Percentiles rank a stretch among this genome's conserved stretches.
Conservation (phyloP, 2,329 filamentous ascomycete genomes). For the Ascochyta pisi region DNA sequence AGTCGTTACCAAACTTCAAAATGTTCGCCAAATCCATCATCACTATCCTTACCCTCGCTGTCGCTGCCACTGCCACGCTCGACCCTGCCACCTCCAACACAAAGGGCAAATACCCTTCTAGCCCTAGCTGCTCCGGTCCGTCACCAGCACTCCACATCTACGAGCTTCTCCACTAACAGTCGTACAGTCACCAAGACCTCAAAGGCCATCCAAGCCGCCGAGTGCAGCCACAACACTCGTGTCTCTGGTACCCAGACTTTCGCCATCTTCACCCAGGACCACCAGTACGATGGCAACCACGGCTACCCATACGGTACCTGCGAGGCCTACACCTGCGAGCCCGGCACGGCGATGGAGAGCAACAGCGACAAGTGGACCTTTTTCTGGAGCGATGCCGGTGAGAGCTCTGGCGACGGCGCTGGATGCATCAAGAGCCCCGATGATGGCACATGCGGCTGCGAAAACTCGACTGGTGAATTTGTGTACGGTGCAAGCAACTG, state of each 20-base stretch:
- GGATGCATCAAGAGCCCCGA: conserved; percentile 39
- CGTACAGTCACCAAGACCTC: conserved; percentile 38
- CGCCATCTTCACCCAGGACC: conserved; percentile 53
- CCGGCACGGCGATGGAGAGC: conserved; percentile 23
- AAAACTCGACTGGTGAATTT: conserved; percentile 36
- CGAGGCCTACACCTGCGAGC: conserved; percentile 33
- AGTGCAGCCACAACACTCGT: conserved; percentile 53
- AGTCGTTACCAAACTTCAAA: neutral
- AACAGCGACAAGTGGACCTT: conserved; percentile 31
- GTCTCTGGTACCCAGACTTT: conserved; percentile 48
- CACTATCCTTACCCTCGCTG: conserved; percentile 18
- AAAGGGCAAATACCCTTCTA: conserved; percentile 41
- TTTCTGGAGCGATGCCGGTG: conserved; percentile 30
- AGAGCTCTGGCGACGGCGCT: conserved; percentile 28
- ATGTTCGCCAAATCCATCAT: conserved; percentile 16
- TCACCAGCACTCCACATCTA: neutral
- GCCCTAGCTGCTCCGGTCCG: conserved; percentile 33
- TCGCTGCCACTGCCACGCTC: conserved; percentile 43
- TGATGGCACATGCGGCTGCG: conserved; percentile 33
- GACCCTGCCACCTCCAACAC: conserved; percentile 49
- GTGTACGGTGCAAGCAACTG: conserved; percentile 20
- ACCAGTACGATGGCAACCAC: conserved; percentile 53
- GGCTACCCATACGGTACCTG: conserved; percentile 59
- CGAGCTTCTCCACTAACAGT: neutral
- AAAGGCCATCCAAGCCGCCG: conserved; percentile 52